A percentile compares a stretch with the other conserved stretches of the same genome.
phyloP scores from a whole-genome alignment of 2,329 filamentous ascomycete species.

The Bipolaris cookei region DNA sequence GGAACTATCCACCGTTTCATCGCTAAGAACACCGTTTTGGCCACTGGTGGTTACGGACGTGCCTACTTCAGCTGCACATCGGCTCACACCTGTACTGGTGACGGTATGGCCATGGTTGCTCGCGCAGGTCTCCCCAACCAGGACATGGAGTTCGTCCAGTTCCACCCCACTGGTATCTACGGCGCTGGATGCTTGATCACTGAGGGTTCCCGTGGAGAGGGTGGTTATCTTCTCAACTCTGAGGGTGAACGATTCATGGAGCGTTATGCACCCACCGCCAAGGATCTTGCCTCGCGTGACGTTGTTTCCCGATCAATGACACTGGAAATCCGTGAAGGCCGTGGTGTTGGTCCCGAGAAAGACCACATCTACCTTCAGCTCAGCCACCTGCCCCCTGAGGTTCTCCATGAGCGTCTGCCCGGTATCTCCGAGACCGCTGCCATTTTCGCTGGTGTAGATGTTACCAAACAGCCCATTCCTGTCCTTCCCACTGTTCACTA shows the following conservation, averaged over 20 bases:
- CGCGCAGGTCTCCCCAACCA: constrained; percentile 97
- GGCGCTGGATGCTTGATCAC: constrained; percentile 95
- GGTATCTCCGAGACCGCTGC: constrained; percentile 98
- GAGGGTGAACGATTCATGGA: constrained; percentile 99
- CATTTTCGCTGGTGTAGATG: constrained; percentile 96
- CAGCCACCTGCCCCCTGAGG: constrained; percentile 88
- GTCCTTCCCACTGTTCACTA: constrained; percentile 98
- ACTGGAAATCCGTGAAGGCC: constrained; percentile 95
- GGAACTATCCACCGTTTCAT: constrained; percentile 97
- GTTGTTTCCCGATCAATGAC: constrained; percentile 98
- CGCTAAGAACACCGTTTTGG: constrained; percentile 93
- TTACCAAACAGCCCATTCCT: constrained; percentile 95
- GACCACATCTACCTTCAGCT: constrained; percentile 99
- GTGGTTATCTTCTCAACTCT: constrained; percentile 95
- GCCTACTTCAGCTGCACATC: constrained; percentile 99
- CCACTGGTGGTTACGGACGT: constrained; percentile 96
- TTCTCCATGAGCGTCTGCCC: constrained; percentile 93
- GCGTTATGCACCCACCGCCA: constrained; percentile 94
- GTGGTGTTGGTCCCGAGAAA: constrained; percentile 95
- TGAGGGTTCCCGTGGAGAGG: constrained; percentile 96
- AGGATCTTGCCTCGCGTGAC: constrained; percentile 95
- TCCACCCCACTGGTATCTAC: constrained; percentile 99
- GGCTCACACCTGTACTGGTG: constrained; percentile 97
- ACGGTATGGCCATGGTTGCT: constrained; percentile 99
- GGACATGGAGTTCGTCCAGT: constrained; percentile 99